These are phyloP conservation scores for Claviceps purpurea DNA, from an alignment of 2,329 filamentous ascomycete genomes.

Conservation along the genomic window DNA sequence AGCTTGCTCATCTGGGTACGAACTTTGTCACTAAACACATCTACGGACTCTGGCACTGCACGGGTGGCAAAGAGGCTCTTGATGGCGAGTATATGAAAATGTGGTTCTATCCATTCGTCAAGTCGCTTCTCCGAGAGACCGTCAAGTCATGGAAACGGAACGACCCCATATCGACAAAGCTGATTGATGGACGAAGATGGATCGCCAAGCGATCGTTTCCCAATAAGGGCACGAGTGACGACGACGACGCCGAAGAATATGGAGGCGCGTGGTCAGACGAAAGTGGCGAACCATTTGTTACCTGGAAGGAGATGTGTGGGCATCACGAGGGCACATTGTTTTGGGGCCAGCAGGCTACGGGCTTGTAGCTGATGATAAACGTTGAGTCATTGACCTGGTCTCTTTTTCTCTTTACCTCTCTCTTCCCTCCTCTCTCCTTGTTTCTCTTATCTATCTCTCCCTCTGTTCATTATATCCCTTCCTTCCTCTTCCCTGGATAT, in stretches of 20 bases:
- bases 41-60: slow-evolving; percentile 25
- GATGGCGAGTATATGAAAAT: slow-evolving; percentile 19
- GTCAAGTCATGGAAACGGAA: slow-evolving; percentile 13
- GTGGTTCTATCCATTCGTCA: slow-evolving; percentile 25
- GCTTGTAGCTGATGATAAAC: neutral
- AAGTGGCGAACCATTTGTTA: slow-evolving; percentile 12
- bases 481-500: neutral
- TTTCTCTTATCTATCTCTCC: neutral
- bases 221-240: neutral
- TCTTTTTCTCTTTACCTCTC: neutral
- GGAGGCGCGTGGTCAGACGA: slow-evolving; percentile 15
- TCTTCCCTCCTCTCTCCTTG: neutral
- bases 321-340: slow-evolving; percentile 13
- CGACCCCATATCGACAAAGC: slow-evolving; percentile 13
- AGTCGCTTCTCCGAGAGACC: slow-evolving; percentile 17
- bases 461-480: neutral
- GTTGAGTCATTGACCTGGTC: neutral
- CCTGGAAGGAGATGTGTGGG: slow-evolving; percentile 16
- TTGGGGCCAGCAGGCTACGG: slow-evolving; percentile 9
- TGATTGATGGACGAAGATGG: slow-evolving; percentile 21
- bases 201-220: slow-evolving; percentile 10
- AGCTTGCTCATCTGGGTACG: slow-evolving; percentile 19
- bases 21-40: slow-evolving; percentile 25
- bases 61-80: slow-evolving; percentile 21
- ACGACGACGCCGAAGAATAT: slow-evolving; percentile 4